A percentile compares a stretch with the other conserved stretches of the same genome.
Conservation (phyloP, 805 yeast species). For the Debaryomyces castellii region DNA sequence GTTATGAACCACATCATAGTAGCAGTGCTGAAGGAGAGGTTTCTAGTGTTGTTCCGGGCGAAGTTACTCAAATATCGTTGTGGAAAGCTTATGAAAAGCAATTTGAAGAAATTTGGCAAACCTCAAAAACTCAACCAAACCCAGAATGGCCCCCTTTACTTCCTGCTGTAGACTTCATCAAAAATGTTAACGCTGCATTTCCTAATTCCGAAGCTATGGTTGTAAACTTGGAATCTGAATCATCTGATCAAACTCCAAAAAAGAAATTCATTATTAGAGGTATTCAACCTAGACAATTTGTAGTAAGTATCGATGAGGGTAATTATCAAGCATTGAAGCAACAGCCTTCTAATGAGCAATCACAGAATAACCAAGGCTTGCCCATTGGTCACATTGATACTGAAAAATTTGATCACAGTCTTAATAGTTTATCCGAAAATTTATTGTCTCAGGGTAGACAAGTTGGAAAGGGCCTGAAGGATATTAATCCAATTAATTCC, state of each 20-base stretch:
- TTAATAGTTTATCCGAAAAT: slow-evolving; percentile 21
- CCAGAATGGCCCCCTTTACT: slow-evolving; percentile 46
- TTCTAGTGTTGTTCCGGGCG: slow-evolving; percentile 47
- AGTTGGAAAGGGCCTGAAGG: slow-evolving; percentile 11
- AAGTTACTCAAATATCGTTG: slow-evolving; percentile 90
- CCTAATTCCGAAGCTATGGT: slow-evolving; percentile 92
- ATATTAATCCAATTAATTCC: slow-evolving; percentile 24
- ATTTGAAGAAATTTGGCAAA: slow-evolving; percentile 63
- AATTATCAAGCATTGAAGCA: slow-evolving; percentile 42
- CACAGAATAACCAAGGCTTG: slow-evolving; percentile 12
- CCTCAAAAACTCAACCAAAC: slow-evolving; percentile 37
- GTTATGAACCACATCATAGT: slow-evolving; percentile 65
- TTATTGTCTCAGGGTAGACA: slow-evolving; percentile 21
- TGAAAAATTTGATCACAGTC: slow-evolving; percentile 28
- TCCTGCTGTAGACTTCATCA: slow-evolving; percentile 96
- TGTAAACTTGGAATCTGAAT: slow-evolving; percentile 56
- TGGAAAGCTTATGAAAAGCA: slow-evolving; percentile 95
- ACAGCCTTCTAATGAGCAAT: slow-evolving; percentile 13
- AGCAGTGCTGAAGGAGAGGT: slow-evolving; percentile 9
- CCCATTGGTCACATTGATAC: slow-evolving; percentile 39
- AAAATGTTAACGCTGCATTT: slow-evolving; percentile 88
- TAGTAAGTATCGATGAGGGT: slow-evolving; percentile 47
- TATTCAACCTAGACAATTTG: slow-evolving; percentile 75
- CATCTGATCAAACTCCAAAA: slow-evolving; percentile 41
- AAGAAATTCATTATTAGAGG: slow-evolving; percentile 92